These are phyloP conservation scores for Pulveroboletus sp. DNA, from an alignment of 768 basidiomycete genomes.

Conservation along the genomic window DNA sequence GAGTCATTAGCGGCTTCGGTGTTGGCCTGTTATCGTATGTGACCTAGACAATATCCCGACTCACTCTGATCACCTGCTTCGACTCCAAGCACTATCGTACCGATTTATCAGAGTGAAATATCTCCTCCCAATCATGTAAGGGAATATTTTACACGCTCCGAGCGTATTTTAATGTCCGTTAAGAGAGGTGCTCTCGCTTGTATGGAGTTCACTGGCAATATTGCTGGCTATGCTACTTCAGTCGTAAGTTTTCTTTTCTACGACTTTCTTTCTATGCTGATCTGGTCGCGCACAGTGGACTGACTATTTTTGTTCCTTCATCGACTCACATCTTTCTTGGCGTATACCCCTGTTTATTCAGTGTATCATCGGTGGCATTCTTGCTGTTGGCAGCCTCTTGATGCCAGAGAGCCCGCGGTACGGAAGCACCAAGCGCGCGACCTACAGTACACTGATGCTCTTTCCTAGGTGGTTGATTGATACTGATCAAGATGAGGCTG, in stretches of 20 bases:
- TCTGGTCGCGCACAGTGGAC: conserved; percentile 59
- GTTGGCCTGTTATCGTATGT: conserved; percentile 85
- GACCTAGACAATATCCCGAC: background rate
- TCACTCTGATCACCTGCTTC: conserved; percentile 4
- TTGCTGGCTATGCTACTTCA: conserved; percentile 84
- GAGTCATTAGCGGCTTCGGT: conserved; percentile 82
- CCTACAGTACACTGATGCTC: conserved; percentile 1
- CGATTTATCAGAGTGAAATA: conserved; percentile 94
- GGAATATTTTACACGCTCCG: no score
- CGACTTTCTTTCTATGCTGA: background rate
- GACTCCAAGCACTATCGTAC: conserved; percentile 75
- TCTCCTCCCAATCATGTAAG: conserved; percentile 86
- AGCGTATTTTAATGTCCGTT: conserved; percentile 1
- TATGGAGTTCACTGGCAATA: conserved; percentile 93
- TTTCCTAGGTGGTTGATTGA: conserved; percentile 80
- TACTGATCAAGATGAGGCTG: conserved; percentile 75
- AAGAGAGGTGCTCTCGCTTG: conserved; percentile 89
- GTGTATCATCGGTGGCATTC: conserved; percentile 78
- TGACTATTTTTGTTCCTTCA: conserved; percentile 89
- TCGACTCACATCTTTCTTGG: conserved; percentile 87
- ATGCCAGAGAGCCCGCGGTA: conserved; percentile 91
- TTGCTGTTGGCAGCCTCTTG: conserved; percentile 72
- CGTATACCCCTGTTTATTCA: conserved; percentile 85
- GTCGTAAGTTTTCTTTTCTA: conserved; percentile 54
- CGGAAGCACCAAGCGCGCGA: conserved; percentile 1